phyloP scores from a whole-genome alignment of 371 early-diverging fungal species.

The Caulochytrium protostelioides region DNA sequence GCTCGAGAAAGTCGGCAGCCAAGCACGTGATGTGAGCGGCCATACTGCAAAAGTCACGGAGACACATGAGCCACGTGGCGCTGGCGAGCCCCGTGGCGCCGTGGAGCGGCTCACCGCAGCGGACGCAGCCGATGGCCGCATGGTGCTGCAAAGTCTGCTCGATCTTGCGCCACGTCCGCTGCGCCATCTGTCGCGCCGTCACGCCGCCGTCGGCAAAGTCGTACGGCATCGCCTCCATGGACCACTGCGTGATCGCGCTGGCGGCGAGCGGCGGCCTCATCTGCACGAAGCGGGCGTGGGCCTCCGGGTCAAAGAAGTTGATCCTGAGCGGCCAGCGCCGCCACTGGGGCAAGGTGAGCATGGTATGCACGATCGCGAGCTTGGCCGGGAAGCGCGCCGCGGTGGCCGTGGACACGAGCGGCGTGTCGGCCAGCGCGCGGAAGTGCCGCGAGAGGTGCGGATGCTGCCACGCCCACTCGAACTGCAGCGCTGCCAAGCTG shows the following conservation, averaged over 20 bases:
- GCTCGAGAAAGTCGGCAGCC: constrained; percentile 6
- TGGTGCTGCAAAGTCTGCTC: neutral
- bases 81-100: constrained; percentile 1
- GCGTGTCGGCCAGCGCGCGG: neutral
- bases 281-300: constrained; percentile 2
- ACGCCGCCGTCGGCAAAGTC: neutral
- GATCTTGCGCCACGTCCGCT: neutral
- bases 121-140: constrained; percentile 1
- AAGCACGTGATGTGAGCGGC: constrained; percentile 11
- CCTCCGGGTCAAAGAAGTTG: constrained; percentile 5
- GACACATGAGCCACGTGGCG: constrained; percentile 1
- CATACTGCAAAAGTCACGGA: constrained; percentile 4
- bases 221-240: neutral
- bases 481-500: constrained; percentile 31
- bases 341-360: constrained; percentile 12
- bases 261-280: neutral
- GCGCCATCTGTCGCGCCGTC: neutral
- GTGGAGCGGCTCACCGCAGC: constrained; percentile 6
- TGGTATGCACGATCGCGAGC: constrained; percentile 9
- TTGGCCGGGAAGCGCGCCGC: constrained; percentile 6
- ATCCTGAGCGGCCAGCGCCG: constrained; percentile 15
- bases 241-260: neutral
- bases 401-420: constrained; percentile 2
- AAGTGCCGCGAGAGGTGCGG: constrained; percentile 33
- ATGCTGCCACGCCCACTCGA: constrained; percentile 47